Conservation (phyloP, 225 moss, liverwort and hornwort genomes). For the Climacium dendroides region DNA sequence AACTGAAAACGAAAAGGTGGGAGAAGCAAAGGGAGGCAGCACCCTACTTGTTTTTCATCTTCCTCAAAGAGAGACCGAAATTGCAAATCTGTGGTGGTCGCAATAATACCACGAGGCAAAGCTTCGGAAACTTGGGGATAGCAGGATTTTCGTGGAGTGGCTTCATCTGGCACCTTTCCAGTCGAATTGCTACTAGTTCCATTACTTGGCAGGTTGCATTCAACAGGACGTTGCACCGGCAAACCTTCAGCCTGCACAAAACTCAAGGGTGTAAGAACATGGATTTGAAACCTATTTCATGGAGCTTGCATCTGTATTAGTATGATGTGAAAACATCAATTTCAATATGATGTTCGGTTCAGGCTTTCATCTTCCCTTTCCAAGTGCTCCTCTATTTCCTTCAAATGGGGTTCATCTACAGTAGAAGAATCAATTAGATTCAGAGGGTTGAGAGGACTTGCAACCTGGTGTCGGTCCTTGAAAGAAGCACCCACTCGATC, state of each 20-base stretch:
- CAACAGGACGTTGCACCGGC: neutral
- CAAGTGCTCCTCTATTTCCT: neutral
- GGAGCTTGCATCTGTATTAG: neutral
- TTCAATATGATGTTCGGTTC: neutral
- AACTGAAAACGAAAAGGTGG: neutral
- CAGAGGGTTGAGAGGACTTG: neutral
- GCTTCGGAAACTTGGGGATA: conserved; percentile 1
- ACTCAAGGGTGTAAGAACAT: neutral
- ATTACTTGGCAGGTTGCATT: neutral
- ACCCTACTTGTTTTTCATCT: conserved; percentile 24
- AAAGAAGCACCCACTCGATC: conserved; percentile 10
- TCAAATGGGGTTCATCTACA: neutral
- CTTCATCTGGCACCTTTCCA: neutral
- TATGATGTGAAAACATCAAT: neutral
- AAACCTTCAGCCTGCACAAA: neutral
- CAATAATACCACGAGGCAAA: conserved; percentile 60
- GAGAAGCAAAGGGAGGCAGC: neutral
- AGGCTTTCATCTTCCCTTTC: neutral
- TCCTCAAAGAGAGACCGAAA: conserved; percentile 46
- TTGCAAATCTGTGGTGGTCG: conserved; percentile 57
- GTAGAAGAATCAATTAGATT: neutral
- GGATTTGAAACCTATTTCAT: neutral
- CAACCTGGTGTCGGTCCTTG: neutral
- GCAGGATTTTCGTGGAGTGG: neutral
- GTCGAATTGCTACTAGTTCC: neutral